Conservation (phyloP, 257 asterid genomes). For the Craterostigma plantagineum region DNA sequence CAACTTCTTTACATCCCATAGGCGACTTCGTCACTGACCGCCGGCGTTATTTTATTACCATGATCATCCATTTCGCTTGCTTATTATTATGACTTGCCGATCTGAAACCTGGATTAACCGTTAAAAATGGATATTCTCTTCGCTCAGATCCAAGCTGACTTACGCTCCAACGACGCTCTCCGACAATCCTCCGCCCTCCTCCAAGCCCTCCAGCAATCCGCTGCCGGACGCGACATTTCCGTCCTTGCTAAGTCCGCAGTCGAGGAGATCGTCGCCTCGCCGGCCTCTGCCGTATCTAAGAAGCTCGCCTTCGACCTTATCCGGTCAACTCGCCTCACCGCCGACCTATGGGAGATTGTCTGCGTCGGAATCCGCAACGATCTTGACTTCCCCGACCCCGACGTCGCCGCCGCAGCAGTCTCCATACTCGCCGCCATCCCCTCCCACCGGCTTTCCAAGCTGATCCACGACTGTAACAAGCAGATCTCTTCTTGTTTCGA, state of each 20-base stretch:
- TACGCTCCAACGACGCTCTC: conserved; percentile 87
- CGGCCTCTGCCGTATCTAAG: conserved; percentile 87
- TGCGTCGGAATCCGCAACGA: conserved; percentile 70
- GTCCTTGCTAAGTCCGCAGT: conserved; percentile 84
- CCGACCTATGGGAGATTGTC: conserved; percentile 79
- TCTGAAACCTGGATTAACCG: too few relatives aligned
- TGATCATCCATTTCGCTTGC: too few relatives aligned
- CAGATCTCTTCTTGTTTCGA: conserved; percentile 77
- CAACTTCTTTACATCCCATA: too few relatives aligned
- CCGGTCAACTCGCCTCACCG: conserved; percentile 78
- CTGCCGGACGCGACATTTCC: conserved; percentile 86
- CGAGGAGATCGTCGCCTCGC: conserved; percentile 89
- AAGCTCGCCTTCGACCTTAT: conserved; percentile 85
- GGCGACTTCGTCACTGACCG: too few relatives aligned
- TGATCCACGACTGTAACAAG: conserved; percentile 59
- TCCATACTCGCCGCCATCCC: conserved; percentile 87
- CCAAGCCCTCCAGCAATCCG: conserved; percentile 88
- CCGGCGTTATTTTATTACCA: too few relatives aligned
- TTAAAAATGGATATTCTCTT: conserved; percentile 61
- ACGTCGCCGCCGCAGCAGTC: conserved; percentile 86
- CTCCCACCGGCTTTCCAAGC: conserved; percentile 63
- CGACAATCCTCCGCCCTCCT: conserved; percentile 89
- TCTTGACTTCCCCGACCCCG: conserved; percentile 90
- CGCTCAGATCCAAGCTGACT: conserved; percentile 98
- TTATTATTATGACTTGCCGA: too few relatives aligned